phyloP scores from a whole-genome alignment of 2,329 filamentous ascomycete species.

The Trichophaea hybrida region DNA sequence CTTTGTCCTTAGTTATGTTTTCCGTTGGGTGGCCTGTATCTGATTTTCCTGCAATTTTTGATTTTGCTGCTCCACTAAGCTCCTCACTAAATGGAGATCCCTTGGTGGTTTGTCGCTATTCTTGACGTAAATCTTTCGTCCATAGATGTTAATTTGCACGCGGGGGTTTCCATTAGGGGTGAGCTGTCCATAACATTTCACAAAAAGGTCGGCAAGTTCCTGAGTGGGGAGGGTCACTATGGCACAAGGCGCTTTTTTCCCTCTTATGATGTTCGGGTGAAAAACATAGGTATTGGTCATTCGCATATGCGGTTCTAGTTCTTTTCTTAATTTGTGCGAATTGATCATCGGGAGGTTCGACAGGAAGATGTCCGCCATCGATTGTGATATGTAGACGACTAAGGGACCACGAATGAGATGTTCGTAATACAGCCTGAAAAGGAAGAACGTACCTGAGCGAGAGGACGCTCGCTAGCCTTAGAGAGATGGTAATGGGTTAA shows the following conservation, averaged over 20 bases:
- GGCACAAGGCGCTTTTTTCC: constrained; percentile 1
- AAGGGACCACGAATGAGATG: too few relatives aligned
- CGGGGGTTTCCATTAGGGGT: neutral
- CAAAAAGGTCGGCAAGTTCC: constrained; percentile 12
- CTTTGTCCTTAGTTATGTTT: constrained; percentile 24
- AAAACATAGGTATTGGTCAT: constrained; percentile 10
- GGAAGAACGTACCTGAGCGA: too few relatives aligned
- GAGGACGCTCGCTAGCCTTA: too few relatives aligned
- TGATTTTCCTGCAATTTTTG: neutral
- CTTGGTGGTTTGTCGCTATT: constrained; percentile 30
- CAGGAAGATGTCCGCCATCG: neutral
- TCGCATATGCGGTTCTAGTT: constrained; percentile 6
- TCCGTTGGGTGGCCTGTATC: constrained; percentile 11
- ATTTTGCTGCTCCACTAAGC: constrained; percentile 29
- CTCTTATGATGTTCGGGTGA: neutral
- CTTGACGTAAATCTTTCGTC: constrained; percentile 25
- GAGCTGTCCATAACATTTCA: constrained; percentile 11
- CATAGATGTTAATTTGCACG: constrained; percentile 11
- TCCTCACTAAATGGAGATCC: constrained; percentile 31
- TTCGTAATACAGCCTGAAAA: too few relatives aligned
- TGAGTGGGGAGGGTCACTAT: constrained; percentile 12
- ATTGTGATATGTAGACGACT: too few relatives aligned
- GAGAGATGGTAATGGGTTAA: too few relatives aligned
- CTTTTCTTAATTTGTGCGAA: neutral
- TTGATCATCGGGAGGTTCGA: neutral